These are phyloP conservation scores for Suhomyces yuchorum DNA, from an alignment of 1,139 yeast genomes.

Conservation along the genomic window DNA sequence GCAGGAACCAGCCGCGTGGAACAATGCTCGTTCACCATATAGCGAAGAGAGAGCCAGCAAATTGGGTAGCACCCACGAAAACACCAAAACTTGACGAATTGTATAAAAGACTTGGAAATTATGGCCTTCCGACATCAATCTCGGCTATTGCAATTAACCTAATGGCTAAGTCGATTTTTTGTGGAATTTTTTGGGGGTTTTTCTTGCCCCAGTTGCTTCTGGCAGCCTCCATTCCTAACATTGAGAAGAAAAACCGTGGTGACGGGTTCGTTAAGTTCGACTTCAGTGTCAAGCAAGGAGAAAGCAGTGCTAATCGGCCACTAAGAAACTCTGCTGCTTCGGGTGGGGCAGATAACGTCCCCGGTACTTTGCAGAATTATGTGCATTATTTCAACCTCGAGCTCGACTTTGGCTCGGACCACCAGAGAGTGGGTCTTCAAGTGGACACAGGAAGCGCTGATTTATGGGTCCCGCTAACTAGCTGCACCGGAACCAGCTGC, in stretches of 20 bases:
- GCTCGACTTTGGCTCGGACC: constrained; percentile 16
- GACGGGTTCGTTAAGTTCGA: not conserved
- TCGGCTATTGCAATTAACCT: not conserved
- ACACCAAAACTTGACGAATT: not conserved
- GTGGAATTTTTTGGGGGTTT: not conserved
- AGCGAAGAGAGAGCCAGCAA: not conserved
- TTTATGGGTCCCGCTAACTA: constrained; percentile 19
- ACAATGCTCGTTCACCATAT: not conserved
- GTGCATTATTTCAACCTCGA: constrained; percentile 6
- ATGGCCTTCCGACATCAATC: not conserved
- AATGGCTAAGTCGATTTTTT: not conserved
- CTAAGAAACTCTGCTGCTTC: not conserved
- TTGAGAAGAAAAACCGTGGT: not conserved
- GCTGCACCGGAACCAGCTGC: constrained; percentile 4
- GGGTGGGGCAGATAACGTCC: not conserved
- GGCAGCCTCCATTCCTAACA: not conserved
- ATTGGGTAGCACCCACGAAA: not conserved
- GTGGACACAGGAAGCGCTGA: constrained; percentile 28
- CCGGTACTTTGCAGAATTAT: constrained; percentile 2
- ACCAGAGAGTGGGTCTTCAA: constrained; percentile 15
- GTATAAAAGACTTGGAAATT: not conserved
- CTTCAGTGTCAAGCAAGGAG: not conserved
- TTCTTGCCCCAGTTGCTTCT: not conserved
- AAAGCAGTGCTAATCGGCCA: not conserved
- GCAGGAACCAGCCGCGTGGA: not conserved